Conservation (phyloP, 2,329 filamentous ascomycete species). For the Alternaria sp. region DNA sequence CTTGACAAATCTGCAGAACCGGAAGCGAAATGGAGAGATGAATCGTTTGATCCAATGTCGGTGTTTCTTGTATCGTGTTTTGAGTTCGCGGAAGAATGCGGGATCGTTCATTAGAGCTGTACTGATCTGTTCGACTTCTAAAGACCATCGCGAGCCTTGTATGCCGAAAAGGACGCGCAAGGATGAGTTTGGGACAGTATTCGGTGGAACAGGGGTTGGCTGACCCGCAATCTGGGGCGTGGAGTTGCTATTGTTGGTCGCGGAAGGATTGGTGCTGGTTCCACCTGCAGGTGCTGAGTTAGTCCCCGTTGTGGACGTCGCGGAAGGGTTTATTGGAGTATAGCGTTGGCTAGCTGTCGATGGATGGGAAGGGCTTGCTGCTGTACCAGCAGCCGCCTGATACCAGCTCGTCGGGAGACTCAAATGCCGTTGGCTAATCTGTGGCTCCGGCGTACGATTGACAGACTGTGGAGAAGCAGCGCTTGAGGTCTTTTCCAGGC, state of each 20-base stretch:
- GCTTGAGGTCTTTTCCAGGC: fast-evolving
- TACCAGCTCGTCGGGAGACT: no score
- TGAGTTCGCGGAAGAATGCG: neutral
- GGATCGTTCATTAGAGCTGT: neutral
- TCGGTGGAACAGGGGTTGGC: neutral
- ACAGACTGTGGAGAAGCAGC: no score
- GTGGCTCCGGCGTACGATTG: no score
- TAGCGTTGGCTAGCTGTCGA: neutral
- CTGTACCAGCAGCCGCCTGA: no score
- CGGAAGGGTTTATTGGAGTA: neutral
- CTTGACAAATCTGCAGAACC: neutral
- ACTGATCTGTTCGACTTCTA: neutral
- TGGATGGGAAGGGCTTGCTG: no score
- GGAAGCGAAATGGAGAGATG: neutral
- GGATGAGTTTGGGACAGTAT: fast-evolving
- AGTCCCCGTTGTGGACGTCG: no score
- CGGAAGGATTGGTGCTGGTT: fast-evolving
- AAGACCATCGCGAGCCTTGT: neutral
- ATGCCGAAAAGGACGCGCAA: neutral
- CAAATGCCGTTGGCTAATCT: no score
- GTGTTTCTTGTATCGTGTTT: neutral
- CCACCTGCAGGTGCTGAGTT: no score
- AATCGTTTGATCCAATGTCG: neutral
- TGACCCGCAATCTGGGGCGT: neutral
- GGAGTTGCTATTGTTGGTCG: fast-evolving